Evolutionary conservation across 805 yeast species (phyloP).

Genomic region (Yarrowia sp.): DNA sequence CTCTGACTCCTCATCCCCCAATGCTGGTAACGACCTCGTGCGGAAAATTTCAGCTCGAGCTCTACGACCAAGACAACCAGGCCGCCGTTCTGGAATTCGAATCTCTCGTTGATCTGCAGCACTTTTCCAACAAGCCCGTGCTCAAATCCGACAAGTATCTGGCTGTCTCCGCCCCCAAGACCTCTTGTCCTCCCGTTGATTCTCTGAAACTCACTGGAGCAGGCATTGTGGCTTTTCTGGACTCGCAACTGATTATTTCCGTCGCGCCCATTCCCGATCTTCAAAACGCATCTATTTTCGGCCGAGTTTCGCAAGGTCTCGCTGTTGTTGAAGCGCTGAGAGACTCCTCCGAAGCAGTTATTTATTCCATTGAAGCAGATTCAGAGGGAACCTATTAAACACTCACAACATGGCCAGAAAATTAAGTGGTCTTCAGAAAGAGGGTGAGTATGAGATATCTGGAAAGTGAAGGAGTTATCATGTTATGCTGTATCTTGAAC

Average conservation of each 20-base stretch:
- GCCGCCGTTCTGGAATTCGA: constrained; percentile 18
- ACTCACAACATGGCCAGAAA: constrained; percentile 29
- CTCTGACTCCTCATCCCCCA: constrained; percentile 9
- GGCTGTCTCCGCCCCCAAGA: not conserved
- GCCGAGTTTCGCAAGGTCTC: constrained; percentile 12
- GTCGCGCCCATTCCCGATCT: constrained; percentile 16
- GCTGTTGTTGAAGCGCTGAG: constrained; percentile 6
- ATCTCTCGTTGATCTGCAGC: constrained; percentile 19
- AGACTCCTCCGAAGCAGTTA: constrained; percentile 4
- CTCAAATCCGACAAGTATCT: constrained; percentile 8
- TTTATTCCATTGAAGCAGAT: constrained; percentile 8
- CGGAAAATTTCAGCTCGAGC: constrained; percentile 26
- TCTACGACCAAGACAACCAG: constrained; percentile 18
- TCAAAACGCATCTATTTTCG: not conserved
- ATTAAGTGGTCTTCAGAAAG: constrained; percentile 43
- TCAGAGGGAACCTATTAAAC: not conserved
- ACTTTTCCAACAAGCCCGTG: not conserved
- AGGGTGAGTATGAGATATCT: constrained; percentile 46
- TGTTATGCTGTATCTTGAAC: too few relatives aligned
- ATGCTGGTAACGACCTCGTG: constrained; percentile 22
- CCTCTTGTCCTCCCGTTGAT: constrained; percentile 9
- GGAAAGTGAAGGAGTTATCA: too few relatives aligned
- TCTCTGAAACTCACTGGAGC: constrained; percentile 20
- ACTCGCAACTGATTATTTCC: constrained; percentile 9
- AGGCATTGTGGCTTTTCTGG: constrained; percentile 12